Base-by-base conservation (phyloP, 768 basidiomycete species). In the Cystobasidium tubakii region DNA sequence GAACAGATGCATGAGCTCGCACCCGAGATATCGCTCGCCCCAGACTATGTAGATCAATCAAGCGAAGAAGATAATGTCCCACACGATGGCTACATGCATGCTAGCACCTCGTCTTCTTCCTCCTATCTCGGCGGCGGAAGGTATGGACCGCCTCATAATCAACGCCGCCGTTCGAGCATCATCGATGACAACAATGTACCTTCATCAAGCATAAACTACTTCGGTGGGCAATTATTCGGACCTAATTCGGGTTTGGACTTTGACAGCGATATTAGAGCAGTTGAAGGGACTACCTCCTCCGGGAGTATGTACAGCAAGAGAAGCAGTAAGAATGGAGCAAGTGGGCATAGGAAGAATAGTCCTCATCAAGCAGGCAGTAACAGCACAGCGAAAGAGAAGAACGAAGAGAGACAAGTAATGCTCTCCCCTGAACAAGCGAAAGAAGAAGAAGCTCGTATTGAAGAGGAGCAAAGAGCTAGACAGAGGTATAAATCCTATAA, bases 1-100 rank as follows among this genome's bases (percentile, higher is more conserved):
- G 53, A 74, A 39, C 66, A 34, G 34, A 66, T 57, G 73, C 50
- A 74, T n/a, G 33, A 66, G 53, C 39, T 71, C 9, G 54, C 33
- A 13, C 69, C 69, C 15, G 54, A 39, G 21, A 71, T 62, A 55
- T 55, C 55, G 23, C 69, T 71, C 9, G 55, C 54, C 1, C 50
- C 69, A 21, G 69, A 71, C 55, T 71, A 36, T 44, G 69, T 71
- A 34, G 44, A 69, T 27, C 63, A 15, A 13, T 65, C 63, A 27
- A 46, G 25, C 63, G 39, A 43, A 7, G 66, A 69, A 23, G 66
- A n/a, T 6, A n/a, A 69, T 13, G 63, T 6, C 19, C 10, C 25
- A 10, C 12, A 65, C 36, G 63, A 34, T 42, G 36, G 27, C 2
- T 27, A 43, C 63, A 65, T 31, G 25, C 31, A 42, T 65, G 13